Evolutionary conservation across 2,329 filamentous ascomycete species (phyloP).

Genomic region (Penicillium brasilianum): DNA sequence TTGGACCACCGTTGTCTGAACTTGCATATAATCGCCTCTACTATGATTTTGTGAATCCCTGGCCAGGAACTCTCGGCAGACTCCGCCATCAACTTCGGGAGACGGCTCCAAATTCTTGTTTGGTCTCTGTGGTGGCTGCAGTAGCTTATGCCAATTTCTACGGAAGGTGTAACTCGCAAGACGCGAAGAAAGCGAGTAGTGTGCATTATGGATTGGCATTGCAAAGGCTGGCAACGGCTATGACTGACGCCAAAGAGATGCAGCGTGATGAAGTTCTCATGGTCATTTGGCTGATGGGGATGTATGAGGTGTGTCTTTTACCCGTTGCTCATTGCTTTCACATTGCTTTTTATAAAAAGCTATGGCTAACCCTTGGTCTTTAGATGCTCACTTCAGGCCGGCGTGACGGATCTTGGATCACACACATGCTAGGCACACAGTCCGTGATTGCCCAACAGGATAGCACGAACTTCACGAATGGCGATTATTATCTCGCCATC

Average conservation of each 20-base stretch:
- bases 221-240: conserved; percentile 12
- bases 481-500: conserved; percentile 10
- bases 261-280: conserved; percentile 18
- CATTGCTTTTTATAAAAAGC: too few species aligned
- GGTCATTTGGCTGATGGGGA: conserved; percentile 18
- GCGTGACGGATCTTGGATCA: conserved; percentile 21
- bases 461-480: conserved; percentile 9
- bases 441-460: conserved; percentile 17
- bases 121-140: conserved; percentile 15
- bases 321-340: not conserved
- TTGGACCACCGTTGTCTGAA: conserved; percentile 5
- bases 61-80: conserved; percentile 8
- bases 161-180: conserved; percentile 12
- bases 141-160: conserved; percentile 20
- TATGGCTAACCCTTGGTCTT: not conserved
- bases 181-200: conserved; percentile 14
- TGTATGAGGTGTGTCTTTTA: conserved; percentile 21
- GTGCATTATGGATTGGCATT: conserved; percentile 18
- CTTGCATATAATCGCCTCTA: conserved; percentile 18
- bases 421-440: conserved; percentile 22
- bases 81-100: conserved; percentile 8
- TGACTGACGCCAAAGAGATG: conserved; percentile 10
- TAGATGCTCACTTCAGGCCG: conserved; percentile 19
- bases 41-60: conserved; percentile 19
- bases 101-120: conserved; percentile 11